Conservation (phyloP, 1,139 yeast species). For the Yamadazyma mexicana region DNA sequence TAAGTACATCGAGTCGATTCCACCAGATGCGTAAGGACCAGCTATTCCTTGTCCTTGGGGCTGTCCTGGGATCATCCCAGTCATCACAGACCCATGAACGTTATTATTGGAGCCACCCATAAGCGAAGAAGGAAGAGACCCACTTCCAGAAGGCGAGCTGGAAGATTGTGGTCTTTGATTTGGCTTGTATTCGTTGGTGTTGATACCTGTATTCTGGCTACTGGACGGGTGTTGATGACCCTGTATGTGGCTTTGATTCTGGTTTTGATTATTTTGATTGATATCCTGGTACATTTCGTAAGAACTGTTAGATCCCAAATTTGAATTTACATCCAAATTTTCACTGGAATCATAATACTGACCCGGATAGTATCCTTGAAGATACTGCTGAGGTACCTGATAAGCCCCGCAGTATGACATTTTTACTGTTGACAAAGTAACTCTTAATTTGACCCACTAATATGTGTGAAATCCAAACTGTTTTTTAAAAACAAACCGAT, state of each 20-base stretch:
- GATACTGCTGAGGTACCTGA: conserved; percentile 42
- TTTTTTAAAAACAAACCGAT: background rate
- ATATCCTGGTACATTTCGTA: conserved; percentile 13
- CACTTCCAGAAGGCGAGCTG: conserved; percentile 4
- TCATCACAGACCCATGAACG: background rate
- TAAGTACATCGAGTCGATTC: conserved; percentile 16
- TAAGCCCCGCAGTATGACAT: conserved; percentile 50
- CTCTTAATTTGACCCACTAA: too few relatives aligned
- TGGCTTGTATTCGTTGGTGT: conserved; percentile 15
- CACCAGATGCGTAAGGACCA: conserved; percentile 5
- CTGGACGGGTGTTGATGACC: conserved; percentile 9
- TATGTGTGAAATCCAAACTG: background rate
- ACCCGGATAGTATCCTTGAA: conserved; percentile 30
- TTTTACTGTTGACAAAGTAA: conserved; percentile 4
- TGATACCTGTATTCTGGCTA: conserved; percentile 15
- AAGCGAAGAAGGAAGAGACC: background rate
- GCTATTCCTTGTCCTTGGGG: background rate
- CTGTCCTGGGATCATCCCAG: conserved; percentile 1
- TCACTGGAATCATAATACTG: conserved; percentile 27
- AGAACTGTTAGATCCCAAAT: conserved; percentile 9
- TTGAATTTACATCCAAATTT: conserved; percentile 11
- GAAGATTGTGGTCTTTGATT: conserved; percentile 6
- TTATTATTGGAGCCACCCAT: background rate
- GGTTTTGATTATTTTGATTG: conserved; percentile 1
- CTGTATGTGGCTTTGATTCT: too few relatives aligned